Conservation (phyloP, 306 rosid species). For the Astragalus glycyphyllos region DNA sequence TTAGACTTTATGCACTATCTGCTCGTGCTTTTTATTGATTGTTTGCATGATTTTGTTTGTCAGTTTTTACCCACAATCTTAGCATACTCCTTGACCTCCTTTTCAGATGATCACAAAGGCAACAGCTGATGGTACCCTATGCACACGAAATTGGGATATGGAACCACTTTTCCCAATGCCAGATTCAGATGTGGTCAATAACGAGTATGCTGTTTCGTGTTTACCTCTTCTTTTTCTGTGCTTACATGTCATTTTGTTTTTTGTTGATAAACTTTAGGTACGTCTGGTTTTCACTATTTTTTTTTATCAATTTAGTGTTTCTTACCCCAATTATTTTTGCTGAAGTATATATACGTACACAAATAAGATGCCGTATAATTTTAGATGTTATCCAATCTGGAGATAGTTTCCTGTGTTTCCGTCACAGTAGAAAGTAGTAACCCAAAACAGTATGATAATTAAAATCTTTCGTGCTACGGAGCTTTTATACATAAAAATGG, state of each 20-base stretch:
- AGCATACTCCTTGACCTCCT: conserved; percentile 30
- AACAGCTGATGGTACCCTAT: conserved; percentile 89
- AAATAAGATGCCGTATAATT: conserved; percentile 24
- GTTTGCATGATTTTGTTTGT: conserved; percentile 27
- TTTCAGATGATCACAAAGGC: conserved; percentile 91
- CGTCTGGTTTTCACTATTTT: conserved; percentile 12
- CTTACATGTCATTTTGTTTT: conserved; percentile 32
- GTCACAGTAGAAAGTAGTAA: not conserved
- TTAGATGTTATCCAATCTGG: conserved; percentile 8
- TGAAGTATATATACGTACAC: conserved; percentile 3
- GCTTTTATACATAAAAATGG: not conserved
- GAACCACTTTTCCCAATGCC: conserved; percentile 92
- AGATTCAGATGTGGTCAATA: conserved; percentile 56
- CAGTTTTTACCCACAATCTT: conserved; percentile 26
- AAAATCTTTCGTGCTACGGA: conserved; percentile 14
- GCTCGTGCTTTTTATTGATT: conserved; percentile 26
- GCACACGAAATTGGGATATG: conserved; percentile 84
- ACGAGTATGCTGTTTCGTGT: conserved; percentile 60
- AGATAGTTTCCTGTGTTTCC: conserved; percentile 26
- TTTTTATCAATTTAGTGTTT: conserved; percentile 24
- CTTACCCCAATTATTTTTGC: conserved; percentile 17
- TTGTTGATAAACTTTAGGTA: conserved; percentile 11
- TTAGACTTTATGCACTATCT: conserved; percentile 16
- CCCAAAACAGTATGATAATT: conserved; percentile 1
- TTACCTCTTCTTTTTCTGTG: conserved; percentile 21